Percentiles rank a stretch among this genome's conserved stretches.
Conservation (phyloP, 306 rosid species). For the Abrus pulchellus region DNA sequence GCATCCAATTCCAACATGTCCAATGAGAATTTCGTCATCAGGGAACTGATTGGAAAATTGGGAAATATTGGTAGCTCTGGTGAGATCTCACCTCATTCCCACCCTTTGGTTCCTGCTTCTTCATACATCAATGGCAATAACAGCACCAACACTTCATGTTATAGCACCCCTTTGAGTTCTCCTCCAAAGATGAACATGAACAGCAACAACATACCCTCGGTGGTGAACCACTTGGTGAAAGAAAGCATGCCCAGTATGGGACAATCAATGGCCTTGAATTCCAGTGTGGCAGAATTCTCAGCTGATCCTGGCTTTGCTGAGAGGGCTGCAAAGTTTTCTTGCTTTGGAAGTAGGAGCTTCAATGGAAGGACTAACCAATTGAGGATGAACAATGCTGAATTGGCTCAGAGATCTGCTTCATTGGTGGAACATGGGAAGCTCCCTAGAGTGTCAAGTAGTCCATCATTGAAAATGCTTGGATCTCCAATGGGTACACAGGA, state of each 20-base stretch:
- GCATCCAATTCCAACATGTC: slow-evolving; percentile 75
- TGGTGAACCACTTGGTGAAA: slow-evolving; percentile 48
- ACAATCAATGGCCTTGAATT: slow-evolving; percentile 64
- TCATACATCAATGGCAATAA: slow-evolving; percentile 54
- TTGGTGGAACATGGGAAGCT: slow-evolving; percentile 57
- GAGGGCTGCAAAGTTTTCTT: slow-evolving; percentile 91
- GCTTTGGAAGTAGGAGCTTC: slow-evolving; percentile 91
- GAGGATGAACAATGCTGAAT: slow-evolving; percentile 52
- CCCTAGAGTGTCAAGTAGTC: slow-evolving; percentile 76
- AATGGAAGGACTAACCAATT: slow-evolving; percentile 64
- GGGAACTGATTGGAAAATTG: slow-evolving; percentile 76
- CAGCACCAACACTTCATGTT: slow-evolving; percentile 67
- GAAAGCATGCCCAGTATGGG: slow-evolving; percentile 51
- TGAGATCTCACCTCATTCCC: slow-evolving; percentile 64
- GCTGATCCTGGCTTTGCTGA: slow-evolving; percentile 94
- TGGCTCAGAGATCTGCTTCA: slow-evolving; percentile 55
- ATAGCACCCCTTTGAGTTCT: slow-evolving; percentile 72
- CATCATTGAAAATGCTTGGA: slow-evolving; percentile 76
- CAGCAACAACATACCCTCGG: slow-evolving; percentile 39
- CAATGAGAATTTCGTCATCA: slow-evolving; percentile 65
- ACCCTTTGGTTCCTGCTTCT: slow-evolving; percentile 33
- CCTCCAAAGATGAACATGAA: slow-evolving; percentile 64
- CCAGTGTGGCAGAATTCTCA: slow-evolving; percentile 74
- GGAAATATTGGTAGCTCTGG: slow-evolving; percentile 67
- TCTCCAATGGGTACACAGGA: slow-evolving; percentile 54